A percentile compares a stretch with the other conserved stretches of the same genome.
Conservation (phyloP, 345 rosid genomes). For the Syzygium grande region DNA sequence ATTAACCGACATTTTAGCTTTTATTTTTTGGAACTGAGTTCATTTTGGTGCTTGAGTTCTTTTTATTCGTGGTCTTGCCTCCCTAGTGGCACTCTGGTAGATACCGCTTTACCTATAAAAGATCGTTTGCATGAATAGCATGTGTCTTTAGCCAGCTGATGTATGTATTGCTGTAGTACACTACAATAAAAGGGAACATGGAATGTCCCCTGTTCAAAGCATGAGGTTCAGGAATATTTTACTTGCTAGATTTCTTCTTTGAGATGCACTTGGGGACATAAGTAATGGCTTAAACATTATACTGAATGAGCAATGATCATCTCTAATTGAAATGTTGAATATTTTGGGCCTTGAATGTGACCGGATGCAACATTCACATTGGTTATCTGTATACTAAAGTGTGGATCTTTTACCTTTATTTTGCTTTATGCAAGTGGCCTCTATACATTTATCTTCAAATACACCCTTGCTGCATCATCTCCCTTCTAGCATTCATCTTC, state of each 20-base stretch:
- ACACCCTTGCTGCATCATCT: not conserved
- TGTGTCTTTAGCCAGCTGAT: not conserved
- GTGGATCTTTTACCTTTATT: not conserved
- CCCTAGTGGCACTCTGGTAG: not conserved
- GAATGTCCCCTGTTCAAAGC: not conserved
- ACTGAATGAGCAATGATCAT: not conserved
- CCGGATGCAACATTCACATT: not conserved
- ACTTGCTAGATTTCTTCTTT: not conserved
- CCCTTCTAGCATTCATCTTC: not conserved
- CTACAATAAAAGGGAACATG: not conserved
- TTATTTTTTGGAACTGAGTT: not conserved
- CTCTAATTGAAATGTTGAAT: not conserved
- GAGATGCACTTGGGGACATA: not conserved
- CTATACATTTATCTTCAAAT: not conserved
- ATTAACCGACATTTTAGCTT: not conserved
- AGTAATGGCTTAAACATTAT: not conserved
- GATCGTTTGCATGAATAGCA: not conserved
- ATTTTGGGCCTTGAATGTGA: not conserved
- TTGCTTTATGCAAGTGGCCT: not conserved
- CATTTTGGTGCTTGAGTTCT: not conserved
- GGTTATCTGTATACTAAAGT: not conserved
- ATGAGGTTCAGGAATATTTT: not conserved
- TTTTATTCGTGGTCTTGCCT: not conserved
- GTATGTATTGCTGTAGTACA: not conserved
- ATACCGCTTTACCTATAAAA: not conserved